These are phyloP conservation scores for Aspergillus avenaceus DNA, from an alignment of 495 filamentous ascomycete genomes.

Conservation along the genomic window DNA sequence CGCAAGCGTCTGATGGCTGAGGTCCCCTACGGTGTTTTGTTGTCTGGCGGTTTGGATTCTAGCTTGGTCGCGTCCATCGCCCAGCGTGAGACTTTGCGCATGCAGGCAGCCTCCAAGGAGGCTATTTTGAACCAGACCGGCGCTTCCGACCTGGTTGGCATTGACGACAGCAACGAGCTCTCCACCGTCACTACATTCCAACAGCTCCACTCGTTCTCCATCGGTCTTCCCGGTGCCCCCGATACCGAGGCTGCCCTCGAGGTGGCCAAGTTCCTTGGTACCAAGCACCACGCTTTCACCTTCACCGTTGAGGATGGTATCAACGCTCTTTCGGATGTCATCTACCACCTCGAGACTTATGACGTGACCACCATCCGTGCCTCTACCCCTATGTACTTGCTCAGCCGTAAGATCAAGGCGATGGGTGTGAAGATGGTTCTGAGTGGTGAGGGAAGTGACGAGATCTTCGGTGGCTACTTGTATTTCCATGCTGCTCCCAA, in stretches of 20 bases:
- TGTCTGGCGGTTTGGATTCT: slow-evolving; percentile 95
- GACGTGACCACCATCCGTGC: slow-evolving; percentile 98
- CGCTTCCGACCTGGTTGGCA: slow-evolving; percentile 77
- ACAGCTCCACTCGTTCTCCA: slow-evolving; percentile 96
- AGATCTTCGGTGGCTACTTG: slow-evolving; percentile 97
- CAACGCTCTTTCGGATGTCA: slow-evolving; percentile 92
- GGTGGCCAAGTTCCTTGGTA: slow-evolving; percentile 92
- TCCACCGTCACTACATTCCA: slow-evolving; percentile 89
- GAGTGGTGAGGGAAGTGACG: slow-evolving; percentile 91
- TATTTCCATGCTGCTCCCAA: slow-evolving; percentile 95
- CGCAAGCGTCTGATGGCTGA: slow-evolving; percentile 98
- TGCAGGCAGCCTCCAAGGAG: slow-evolving; percentile 53
- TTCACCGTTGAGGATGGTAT: slow-evolving; percentile 97
- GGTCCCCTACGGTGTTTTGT: slow-evolving; percentile 92
- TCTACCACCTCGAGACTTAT: slow-evolving; percentile 95
- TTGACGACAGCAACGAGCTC: slow-evolving; percentile 84
- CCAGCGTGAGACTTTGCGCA: slow-evolving; percentile 79
- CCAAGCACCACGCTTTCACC: slow-evolving; percentile 95
- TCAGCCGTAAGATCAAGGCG: slow-evolving; percentile 97
- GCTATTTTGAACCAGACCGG: slow-evolving; percentile 40
- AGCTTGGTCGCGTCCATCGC: slow-evolving; percentile 93
- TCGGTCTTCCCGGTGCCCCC: slow-evolving; percentile 85
- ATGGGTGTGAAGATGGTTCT: slow-evolving; percentile 99
- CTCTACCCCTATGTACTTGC: slow-evolving; percentile 97
- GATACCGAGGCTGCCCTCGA: slow-evolving; percentile 85